phyloP scores from a whole-genome alignment of 495 filamentous ascomycete genomes.

The Gamarada debralockiae region DNA sequence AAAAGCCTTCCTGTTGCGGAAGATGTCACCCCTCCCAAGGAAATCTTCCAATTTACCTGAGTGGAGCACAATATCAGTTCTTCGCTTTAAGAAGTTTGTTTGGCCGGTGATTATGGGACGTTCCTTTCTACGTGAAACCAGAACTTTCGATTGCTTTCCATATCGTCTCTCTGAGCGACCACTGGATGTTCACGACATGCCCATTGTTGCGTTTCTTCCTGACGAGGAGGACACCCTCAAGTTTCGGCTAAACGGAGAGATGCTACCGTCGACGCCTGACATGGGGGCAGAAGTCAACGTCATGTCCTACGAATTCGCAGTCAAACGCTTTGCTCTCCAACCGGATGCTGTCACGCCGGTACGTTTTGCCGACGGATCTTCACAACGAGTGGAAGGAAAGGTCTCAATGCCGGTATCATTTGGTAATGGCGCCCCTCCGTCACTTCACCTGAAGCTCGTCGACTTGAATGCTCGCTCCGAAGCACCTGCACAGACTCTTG shows the following conservation, averaged over 20 bases:
- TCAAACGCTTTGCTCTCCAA: background rate
- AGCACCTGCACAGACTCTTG: too few relatives aligned
- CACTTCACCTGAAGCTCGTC: background rate
- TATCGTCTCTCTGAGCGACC: background rate
- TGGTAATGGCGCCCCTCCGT: conserved; percentile 1
- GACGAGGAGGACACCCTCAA: background rate
- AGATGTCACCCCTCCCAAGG: too few relatives aligned
- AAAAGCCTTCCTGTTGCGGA: too few relatives aligned
- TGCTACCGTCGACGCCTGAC: background rate
- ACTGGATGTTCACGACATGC: background rate
- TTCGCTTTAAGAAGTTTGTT: background rate
- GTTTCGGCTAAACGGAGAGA: background rate
- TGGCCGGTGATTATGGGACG: background rate
- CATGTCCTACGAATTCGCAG: background rate
- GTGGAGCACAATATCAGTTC: background rate
- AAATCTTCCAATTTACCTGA: too few relatives aligned
- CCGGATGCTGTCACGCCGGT: background rate
- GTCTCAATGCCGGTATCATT: background rate
- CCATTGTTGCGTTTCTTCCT: conserved; percentile 1
- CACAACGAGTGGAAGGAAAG: background rate
- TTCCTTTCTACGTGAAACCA: background rate
- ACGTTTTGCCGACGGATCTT: background rate
- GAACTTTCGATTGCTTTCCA: background rate
- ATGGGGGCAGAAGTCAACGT: conserved; percentile 2
- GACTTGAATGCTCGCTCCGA: background rate